Evolutionary conservation across 2,329 filamentous ascomycete species (phyloP), one percentile per base, ranked within the genome.

Genomic region (Ophiocordyceps sinensis): DNA sequence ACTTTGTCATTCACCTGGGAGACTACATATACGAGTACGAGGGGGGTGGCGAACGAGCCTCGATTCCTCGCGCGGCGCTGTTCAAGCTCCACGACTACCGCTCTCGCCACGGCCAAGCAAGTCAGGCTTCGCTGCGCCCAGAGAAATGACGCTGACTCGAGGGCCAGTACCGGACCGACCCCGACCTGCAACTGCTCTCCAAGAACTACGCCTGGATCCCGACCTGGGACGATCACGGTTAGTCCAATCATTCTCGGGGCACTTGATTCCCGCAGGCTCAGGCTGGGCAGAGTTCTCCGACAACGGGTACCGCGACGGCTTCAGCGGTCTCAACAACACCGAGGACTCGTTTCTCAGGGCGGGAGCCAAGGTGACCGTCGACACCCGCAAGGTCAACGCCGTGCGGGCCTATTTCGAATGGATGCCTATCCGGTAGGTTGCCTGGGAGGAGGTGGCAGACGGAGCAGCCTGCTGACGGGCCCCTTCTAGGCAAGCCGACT

Each of bases 361-460:
- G 42, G 70, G 71, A 4, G 41, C 41, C 13, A 64, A 66, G 13
- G 67, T 84, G n/a, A 74, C 69, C 28, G 74, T 83, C n/a, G 79
- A 84, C 48, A 75, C 81, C 53, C 70, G 79, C 47, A 85, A 84
- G 63, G 77, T 82, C 66, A 82, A 84, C 41, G 80, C 79, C 2
- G 79, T 85, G 2, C 67, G 80, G 31, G 78, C 79, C 1, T 81
- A 81, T 51, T 82, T 81, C 44, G 77, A 82, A 53, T 79, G 75
- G 73, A 54, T 55, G 50, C 52, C 52, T 1, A 51, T 57, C 28
- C 62, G 63, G 45, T 51, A 43, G 1, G 45, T 28, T 7, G 7
- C 4, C 14, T 14, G n/a, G 10, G 5, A 15, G 15, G 13, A 9
- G 21, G 4, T 14, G 14, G 19, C n/a, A n/a, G 10, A 14, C 19